These are phyloP conservation scores for Termitomyces sp. DNA, from an alignment of 768 basidiomycete genomes.

Conservation along the genomic window DNA sequence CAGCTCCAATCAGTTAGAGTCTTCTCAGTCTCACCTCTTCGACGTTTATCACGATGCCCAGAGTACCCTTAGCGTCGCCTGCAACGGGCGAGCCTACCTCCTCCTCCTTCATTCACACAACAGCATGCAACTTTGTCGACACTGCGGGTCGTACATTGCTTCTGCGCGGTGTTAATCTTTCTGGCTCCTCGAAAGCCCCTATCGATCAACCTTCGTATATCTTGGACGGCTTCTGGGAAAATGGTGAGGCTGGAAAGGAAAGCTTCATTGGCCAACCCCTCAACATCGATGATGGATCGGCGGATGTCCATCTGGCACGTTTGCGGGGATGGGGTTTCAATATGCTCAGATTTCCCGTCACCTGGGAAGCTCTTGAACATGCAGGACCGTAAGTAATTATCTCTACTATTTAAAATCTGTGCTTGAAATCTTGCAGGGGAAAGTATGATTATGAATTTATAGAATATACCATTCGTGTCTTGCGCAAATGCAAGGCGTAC, in stretches of 20 bases:
- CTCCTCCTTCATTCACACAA: slow-evolving; percentile 58
- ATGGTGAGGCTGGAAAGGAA: slow-evolving; percentile 60
- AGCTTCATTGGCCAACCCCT: slow-evolving; percentile 77
- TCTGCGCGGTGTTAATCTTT: slow-evolving; percentile 92
- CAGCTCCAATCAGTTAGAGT: not conserved
- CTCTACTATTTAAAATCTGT: slow-evolving; percentile 6
- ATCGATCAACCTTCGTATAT: slow-evolving; percentile 60
- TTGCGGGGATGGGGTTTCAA: slow-evolving; percentile 94
- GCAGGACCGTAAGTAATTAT: slow-evolving; percentile 79
- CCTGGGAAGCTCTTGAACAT: slow-evolving; percentile 95
- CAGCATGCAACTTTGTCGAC: slow-evolving; percentile 68
- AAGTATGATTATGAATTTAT: slow-evolving; percentile 89
- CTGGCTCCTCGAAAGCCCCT: slow-evolving; percentile 85
- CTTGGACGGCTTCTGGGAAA: slow-evolving; percentile 77
- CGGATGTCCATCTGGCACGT: slow-evolving; percentile 82
- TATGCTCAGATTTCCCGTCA: slow-evolving; percentile 74
- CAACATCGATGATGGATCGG: slow-evolving; percentile 77
- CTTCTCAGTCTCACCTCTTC: not conserved
- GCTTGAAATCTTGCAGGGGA: slow-evolving; percentile 42
- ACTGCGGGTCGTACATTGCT: slow-evolving; percentile 69
- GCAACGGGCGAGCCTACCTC: slow-evolving; percentile 45
- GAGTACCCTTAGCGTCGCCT: slow-evolving; percentile 51
- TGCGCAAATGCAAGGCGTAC: slow-evolving; percentile 88
- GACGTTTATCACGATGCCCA: slow-evolving; percentile 35
- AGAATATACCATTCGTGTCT: slow-evolving; percentile 81